phyloP scores from a whole-genome alignment of 352 stramenopile species.

The Globisporangium alternatum region DNA sequence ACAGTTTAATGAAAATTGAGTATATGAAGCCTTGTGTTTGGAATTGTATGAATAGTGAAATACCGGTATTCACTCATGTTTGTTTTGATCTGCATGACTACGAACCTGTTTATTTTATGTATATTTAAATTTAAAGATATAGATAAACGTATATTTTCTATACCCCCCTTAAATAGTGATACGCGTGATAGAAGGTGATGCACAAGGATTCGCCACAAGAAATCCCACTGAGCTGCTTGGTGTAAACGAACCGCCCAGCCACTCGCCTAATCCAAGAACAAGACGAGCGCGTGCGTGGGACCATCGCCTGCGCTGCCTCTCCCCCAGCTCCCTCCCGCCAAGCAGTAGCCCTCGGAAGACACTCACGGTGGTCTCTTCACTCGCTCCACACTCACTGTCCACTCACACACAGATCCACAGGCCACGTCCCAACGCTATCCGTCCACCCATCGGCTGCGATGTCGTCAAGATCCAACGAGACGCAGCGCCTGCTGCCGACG shows the following conservation, averaged over 20 bases:
- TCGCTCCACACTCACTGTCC: neutral
- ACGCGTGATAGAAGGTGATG: no score
- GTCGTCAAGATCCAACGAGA: slow-evolving; percentile 13
- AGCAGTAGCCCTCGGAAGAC: neutral
- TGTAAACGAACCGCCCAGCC: slow-evolving; percentile 18
- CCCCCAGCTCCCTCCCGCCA: neutral
- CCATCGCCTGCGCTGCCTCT: neutral
- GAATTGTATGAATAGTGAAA: neutral
- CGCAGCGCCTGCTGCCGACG: slow-evolving; percentile 8
- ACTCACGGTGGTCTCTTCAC: neutral
- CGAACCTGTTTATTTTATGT: neutral
- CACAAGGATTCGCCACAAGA: neutral
- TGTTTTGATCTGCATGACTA: no score
- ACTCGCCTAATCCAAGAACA: neutral
- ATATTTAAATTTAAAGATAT: neutral
- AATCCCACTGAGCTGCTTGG: slow-evolving; percentile 12
- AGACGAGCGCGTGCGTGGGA: slow-evolving; percentile 2
- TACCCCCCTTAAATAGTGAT: no score
- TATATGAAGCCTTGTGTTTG: neutral
- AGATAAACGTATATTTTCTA: neutral
- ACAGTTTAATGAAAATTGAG: neutral
- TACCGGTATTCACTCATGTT: neutral
- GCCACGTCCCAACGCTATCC: neutral
- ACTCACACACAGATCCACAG: neutral
- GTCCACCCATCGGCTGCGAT: neutral